These are phyloP conservation scores for Phytopythium sindhum DNA, from an alignment of 352 stramenopile genomes.

Conservation along the genomic window DNA sequence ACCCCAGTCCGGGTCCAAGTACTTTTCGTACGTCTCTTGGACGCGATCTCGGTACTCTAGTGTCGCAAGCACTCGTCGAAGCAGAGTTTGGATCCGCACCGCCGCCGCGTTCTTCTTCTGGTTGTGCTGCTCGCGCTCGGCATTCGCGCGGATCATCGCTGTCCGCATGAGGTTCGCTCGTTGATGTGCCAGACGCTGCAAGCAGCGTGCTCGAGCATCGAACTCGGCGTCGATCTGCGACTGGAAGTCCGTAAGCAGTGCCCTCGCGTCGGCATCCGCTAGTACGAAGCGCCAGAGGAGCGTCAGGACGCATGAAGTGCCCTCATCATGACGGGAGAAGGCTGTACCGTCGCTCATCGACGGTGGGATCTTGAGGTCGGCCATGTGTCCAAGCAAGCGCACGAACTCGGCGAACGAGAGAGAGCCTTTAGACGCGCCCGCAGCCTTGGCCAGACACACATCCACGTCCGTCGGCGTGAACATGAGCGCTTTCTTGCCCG, in stretches of 20 bases:
- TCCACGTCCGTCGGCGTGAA: constrained; percentile 61
- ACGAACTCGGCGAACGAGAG: constrained; percentile 48
- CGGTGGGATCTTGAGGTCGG: constrained; percentile 18
- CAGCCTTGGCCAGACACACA: constrained; percentile 51
- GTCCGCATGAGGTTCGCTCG: constrained; percentile 20
- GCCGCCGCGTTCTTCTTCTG: constrained; percentile 16
- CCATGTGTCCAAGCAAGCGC: constrained; percentile 24
- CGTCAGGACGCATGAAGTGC: constrained; percentile 35
- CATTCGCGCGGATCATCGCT: constrained; percentile 21
- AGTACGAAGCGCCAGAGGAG: constrained; percentile 48
- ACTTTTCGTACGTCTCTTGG: constrained; percentile 63
- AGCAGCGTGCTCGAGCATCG: constrained; percentile 1
- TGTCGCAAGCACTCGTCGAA: constrained; percentile 31
- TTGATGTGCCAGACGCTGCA: constrained; percentile 35
- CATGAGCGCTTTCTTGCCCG: constrained; percentile 5
- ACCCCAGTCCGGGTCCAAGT: constrained; percentile 55
- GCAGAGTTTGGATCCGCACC: constrained; percentile 28
- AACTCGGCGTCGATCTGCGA: neutral
- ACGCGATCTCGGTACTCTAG: constrained; percentile 25
- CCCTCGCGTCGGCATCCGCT: constrained; percentile 22
- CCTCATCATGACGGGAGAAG: constrained; percentile 16
- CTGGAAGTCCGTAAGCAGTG: neutral
- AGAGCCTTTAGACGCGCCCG: constrained; percentile 38
- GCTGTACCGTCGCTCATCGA: constrained; percentile 12
- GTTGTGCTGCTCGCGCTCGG: constrained; percentile 11